Conservation (phyloP, 768 basidiomycete genomes). For the Tylopilus rubrobrunneus region DNA sequence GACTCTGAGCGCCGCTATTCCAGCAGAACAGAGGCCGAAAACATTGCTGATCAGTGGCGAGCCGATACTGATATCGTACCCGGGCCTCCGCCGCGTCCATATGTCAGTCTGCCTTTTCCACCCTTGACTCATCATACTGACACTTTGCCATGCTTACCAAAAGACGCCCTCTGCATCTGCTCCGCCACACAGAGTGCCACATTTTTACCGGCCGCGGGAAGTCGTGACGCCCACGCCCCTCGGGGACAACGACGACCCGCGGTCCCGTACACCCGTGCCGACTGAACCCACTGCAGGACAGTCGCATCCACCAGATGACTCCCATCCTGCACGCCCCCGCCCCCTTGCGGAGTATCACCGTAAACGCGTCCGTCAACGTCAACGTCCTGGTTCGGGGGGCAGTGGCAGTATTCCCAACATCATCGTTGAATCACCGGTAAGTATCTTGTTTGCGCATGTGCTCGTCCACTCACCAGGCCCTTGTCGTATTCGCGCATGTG, state of each 20-base stretch:
- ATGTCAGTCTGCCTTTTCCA: constrained; percentile 14
- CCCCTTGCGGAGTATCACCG: constrained; percentile 24
- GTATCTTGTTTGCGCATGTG: not conserved
- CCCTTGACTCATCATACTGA: constrained; percentile 1
- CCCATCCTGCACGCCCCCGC: constrained; percentile 10
- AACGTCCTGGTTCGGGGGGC: constrained; percentile 29
- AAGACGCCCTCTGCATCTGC: constrained; percentile 17
- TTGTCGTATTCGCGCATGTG: not conserved
- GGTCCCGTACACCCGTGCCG: constrained; percentile 14
- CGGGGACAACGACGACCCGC: constrained; percentile 16
- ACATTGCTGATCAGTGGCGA: constrained; percentile 29
- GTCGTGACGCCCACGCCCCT: constrained; percentile 24
- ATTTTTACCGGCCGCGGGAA: constrained; percentile 32
- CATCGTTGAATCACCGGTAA: constrained; percentile 46
- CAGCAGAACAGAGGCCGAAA: constrained; percentile 25
- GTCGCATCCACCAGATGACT: constrained; percentile 2
- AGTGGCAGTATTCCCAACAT: constrained; percentile 38
- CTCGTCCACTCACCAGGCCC: too few species aligned
- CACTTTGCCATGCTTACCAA: not conserved
- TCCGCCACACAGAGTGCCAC: constrained; percentile 8
- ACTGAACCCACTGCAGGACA: constrained; percentile 4
- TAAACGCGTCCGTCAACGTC: constrained; percentile 22
- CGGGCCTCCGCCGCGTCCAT: constrained; percentile 17
- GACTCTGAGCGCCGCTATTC: constrained; percentile 15
- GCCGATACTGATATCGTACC: constrained; percentile 23